Base-by-base conservation (phyloP, 2,329 filamentous ascomycete genomes). In the Nigrospora sphaerica region DNA sequence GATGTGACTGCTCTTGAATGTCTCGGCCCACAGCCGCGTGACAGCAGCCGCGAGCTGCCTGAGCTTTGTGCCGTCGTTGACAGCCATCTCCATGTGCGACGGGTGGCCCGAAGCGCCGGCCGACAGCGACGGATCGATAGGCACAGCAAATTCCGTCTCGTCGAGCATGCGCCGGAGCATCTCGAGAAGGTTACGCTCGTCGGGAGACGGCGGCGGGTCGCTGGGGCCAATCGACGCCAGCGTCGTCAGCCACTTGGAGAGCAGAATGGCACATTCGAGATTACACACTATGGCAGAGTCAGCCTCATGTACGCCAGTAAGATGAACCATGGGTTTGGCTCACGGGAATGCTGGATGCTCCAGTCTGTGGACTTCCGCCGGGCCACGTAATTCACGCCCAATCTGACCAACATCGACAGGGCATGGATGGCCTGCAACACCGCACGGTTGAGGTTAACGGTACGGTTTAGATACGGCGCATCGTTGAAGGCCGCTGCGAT, bases 391-490 rank as follows among this genome's bases (percentile, higher is more conserved):
- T 79, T 80, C 17, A 83, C 78, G 0, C 79, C 79, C 13, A 74
- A 70, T 58, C 82, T 83, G 48, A 85, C 78, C 19, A 83, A 67
- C 68, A 85, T 81, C 4, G 81, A 83, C 33, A 88, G 66, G 0
- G 83, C 82, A 57, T 86, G 83, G 28, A 83, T 78, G 1, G 81
- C 80, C 55, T 87, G 83, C 28, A 85, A 74, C 0, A 86, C 76
- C 1, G 83, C 83, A 39, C 81, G 70, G 32, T 78, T 80, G 19
- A 86, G 71, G 32, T 78, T 75, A 17, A 75, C 67, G 45, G 76
- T 82, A 44, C 83, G 73, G 17, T 77, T 70, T 12, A 85, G 71
- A 23, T 77, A 67, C 1, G 81, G 79, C 16, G 78, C 77, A 41
- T 76, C 72, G 45, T 73, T 73, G 50, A 87, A 74, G 1, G 80